Evolutionary conservation across 2,329 filamentous ascomycete genomes (phyloP).

Genomic region (Herpotrichia juniperi): DNA sequence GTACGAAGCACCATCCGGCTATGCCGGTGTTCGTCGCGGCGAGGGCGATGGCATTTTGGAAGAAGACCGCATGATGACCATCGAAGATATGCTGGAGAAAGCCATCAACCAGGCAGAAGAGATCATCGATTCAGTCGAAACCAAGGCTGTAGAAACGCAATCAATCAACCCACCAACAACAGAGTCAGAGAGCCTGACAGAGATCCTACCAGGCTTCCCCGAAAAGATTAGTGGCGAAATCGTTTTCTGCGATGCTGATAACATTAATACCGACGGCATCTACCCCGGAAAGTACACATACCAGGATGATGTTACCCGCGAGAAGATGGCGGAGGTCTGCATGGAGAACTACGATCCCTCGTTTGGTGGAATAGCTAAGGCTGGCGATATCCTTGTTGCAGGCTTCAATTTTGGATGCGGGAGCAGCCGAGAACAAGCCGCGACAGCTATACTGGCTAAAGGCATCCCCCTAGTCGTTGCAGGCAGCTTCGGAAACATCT

Average conservation of each 20-base stretch:
- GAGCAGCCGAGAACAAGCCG: slow-evolving; percentile 81
- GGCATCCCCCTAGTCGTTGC: slow-evolving; percentile 80
- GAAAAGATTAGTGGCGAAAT: slow-evolving; percentile 85
- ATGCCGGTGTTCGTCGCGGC: slow-evolving; percentile 70
- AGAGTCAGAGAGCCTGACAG: slow-evolving; percentile 57
- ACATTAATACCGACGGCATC: slow-evolving; percentile 91
- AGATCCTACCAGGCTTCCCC: slow-evolving; percentile 85
- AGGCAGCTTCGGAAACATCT: slow-evolving; percentile 85
- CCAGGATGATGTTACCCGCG: slow-evolving; percentile 77
- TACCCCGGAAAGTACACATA: slow-evolving; percentile 94
- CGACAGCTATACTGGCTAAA: slow-evolving; percentile 83
- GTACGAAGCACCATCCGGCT: slow-evolving; percentile 75
- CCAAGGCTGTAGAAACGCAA: slow-evolving; percentile 38
- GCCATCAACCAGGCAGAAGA: slow-evolving; percentile 72
- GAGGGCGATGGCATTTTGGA: slow-evolving; percentile 72
- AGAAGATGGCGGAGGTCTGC: slow-evolving; percentile 85
- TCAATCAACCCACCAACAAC: slow-evolving; percentile 37
- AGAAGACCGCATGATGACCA: slow-evolving; percentile 68
- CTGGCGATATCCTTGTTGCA: slow-evolving; percentile 80
- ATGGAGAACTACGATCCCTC: slow-evolving; percentile 91
- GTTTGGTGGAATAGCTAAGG: slow-evolving; percentile 68
- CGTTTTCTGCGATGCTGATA: slow-evolving; percentile 82
- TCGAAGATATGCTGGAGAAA: slow-evolving; percentile 74
- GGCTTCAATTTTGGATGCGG: slow-evolving; percentile 93
- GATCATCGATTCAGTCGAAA: slow-evolving; percentile 58